phyloP scores from a whole-genome alignment of 208 protist genomes.

The Trichomonas vaginalis region DNA sequence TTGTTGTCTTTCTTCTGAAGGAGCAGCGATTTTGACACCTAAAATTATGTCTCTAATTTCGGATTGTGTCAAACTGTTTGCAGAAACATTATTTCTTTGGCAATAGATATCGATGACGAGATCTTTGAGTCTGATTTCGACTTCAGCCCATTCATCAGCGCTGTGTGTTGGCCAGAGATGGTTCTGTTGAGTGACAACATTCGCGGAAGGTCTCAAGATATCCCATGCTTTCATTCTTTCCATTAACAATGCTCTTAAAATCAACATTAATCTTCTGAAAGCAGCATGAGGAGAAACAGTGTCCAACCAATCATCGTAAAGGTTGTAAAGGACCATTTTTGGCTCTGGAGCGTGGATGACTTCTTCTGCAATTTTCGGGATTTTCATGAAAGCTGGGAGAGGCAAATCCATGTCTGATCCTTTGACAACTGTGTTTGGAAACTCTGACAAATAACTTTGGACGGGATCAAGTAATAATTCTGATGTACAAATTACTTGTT shows the following conservation, averaged over 20 bases:
- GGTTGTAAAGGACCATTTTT: constrained; percentile 89
- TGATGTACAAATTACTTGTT: constrained; percentile 98
- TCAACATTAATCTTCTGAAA: constrained; percentile 95
- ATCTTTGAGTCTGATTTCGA: constrained; percentile 94
- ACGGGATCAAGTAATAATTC: constrained; percentile 87
- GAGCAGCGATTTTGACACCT: constrained; percentile 92
- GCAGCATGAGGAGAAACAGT: constrained; percentile 90
- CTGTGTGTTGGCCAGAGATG: constrained; percentile 98
- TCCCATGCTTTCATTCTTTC: constrained; percentile 78
- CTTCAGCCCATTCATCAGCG: constrained; percentile 90
- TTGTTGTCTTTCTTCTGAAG: constrained; percentile 82
- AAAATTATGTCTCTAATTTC: constrained; percentile 99
- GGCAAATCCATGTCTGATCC: constrained; percentile 94
- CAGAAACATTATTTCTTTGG: constrained; percentile 97
- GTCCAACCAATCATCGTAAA: constrained; percentile 99
- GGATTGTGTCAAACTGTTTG: constrained; percentile 89
- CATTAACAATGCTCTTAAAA: constrained; percentile 91
- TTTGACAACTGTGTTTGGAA: constrained; percentile 99
- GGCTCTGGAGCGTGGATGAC: constrained; percentile 96
- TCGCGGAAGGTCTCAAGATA: constrained; percentile 83
- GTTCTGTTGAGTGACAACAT: constrained; percentile 71
- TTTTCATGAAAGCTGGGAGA: constrained; percentile 89
- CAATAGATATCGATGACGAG: constrained; percentile 98
- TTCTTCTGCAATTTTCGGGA: constrained; percentile 95
- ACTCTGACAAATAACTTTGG: constrained; percentile 87